Evolutionary conservation across 208 protist genomes (phyloP), one percentile per base, ranked within the genome.

Genomic region (Leishmania arabica): DNA sequence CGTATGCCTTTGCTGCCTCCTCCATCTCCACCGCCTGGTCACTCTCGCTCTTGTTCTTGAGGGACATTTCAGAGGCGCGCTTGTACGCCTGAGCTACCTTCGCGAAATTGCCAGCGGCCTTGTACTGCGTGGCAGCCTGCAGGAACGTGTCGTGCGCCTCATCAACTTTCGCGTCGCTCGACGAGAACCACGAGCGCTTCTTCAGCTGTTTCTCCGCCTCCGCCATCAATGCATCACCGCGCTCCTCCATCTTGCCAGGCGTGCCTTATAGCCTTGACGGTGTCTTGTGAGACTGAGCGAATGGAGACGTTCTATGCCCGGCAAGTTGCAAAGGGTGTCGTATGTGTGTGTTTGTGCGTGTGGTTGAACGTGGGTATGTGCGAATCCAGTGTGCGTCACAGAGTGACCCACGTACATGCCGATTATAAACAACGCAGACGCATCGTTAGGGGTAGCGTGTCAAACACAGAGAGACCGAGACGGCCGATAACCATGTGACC

Each of bases 111-210:
- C 87, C 89, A 27, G 81, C 83, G 8, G 92, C 91, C 82, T 96
- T 96, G 87, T 95, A 98, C 81, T 96, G 90, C 78, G 93, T 94
- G 24, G 88, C 89, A 6, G 95, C 95, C 75, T 94, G 89, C 54
- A 92, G 74, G 62, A 96, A 95, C 76, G 87, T 90, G n/a, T 95
- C 93, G 77, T 91, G 93, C 19, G 95, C 93, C 62, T 87, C 89
- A 58, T 95, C 92, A 42, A 74, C 68, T 76, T 96, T 95, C 62
- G 88, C 84, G 66, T 85, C 87, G 56, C 83, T 78, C 79, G 87
- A 90, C 62, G 84, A 90, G 54, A 93, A 95, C 79, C 91, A 86
- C 24, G 86, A 94, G 73, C 87, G 90, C 86, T 94, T 95, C 82
- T 92, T 91, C 37, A 96, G 86, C 11, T 70, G 62, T 79, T 93